Evolutionary conservation across 139 green algal genomes (phyloP).

Genomic region (Chlamydomonas sphaeroides): DNA sequence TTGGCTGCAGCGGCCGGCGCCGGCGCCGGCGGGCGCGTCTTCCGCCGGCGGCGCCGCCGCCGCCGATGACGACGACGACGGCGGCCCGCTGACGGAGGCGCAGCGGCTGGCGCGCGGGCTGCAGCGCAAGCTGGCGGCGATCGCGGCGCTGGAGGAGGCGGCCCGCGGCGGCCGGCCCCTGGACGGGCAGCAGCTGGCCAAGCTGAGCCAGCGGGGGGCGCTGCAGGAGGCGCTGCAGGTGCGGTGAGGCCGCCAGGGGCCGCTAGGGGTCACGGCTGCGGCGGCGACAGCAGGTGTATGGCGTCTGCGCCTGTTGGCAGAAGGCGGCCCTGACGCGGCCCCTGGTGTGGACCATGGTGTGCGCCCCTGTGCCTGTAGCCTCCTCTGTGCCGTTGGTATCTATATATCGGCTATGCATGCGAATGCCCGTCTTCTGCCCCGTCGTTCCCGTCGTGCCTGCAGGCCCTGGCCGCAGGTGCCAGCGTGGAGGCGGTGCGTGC

Average conservation of each 20-base stretch:
- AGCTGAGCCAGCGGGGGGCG: slow-evolving; percentile 63
- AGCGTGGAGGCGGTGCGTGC: slow-evolving; percentile 35
- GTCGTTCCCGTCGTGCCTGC: too few species aligned
- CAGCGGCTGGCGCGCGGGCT: slow-evolving; percentile 64
- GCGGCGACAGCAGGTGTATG: too few species aligned
- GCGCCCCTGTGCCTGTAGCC: too few species aligned
- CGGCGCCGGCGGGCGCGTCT: not conserved
- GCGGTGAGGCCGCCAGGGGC: too few species aligned
- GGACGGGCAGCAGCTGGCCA: slow-evolving; percentile 84
- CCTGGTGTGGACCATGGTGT: too few species aligned
- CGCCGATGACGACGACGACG: not conserved
- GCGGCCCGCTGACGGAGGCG: slow-evolving; percentile 9
- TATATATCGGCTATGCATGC: too few species aligned
- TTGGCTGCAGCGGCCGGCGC: not conserved
- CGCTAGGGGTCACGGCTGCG: too few species aligned
- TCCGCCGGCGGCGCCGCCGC: not conserved
- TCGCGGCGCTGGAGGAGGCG: slow-evolving; percentile 35
- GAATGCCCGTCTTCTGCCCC: too few species aligned
- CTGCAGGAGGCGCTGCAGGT: slow-evolving; percentile 62
- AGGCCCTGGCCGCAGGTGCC: slow-evolving; percentile 31
- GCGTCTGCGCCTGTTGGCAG: too few species aligned
- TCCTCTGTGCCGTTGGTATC: too few species aligned
- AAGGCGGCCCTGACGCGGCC: too few species aligned
- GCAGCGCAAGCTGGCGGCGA: slow-evolving; percentile 83
- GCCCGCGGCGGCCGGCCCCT: slow-evolving; percentile 48